Base-by-base conservation (phyloP, 352 stramenopile genomes). In the Stephanocyclus meneghinianus region DNA sequence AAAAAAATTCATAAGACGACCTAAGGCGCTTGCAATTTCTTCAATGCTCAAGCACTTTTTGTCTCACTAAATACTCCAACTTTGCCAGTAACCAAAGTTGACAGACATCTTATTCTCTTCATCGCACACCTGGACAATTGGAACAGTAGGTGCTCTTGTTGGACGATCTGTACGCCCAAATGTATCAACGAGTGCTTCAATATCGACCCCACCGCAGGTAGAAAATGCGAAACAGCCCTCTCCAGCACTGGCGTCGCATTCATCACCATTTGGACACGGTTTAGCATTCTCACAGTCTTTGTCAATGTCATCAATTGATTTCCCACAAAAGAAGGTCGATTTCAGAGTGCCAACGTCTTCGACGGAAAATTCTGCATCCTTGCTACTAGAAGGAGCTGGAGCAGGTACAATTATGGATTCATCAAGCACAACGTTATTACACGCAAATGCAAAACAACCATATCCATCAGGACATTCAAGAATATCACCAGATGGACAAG, bases 11-110 rank as follows among this genome's bases (percentile, higher is more conserved):
- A 35, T 61, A n/a, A 40, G 9, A 55, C 16, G n/a, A 44, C 45
- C 0, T 18, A 26, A 45, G 21, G 16, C 10, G 11, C 10, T 21
- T 53, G n/a, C 45, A 16, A 53, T 53, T 53, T 16, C 5, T 16
- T 21, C 13, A 53, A 16, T 53, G 45, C 45, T 21, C 13, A 53
- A 10, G 11, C 21, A 5, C 7, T 16, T 21, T 63, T 63, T 47
- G 10, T 83, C 80, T 87, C 50, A 84, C 76, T 84, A 86, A 67
- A 88, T 84, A 53, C 73, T 82, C 82, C 82, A 88, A 76, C 78
- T 86, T 76, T 88, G 82, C 74, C 78, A 88, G 69, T 88, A 88
- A 9, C 78, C 82, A 42, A 88, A 26, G 66, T 86, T 84, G 13
- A 88, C 74, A 57, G 64, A 80, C 76, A 87, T 87, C 59, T 84